phyloP scores from a whole-genome alignment of 1,284 basidiomycete species.

The Sporisorium exsertum region DNA sequence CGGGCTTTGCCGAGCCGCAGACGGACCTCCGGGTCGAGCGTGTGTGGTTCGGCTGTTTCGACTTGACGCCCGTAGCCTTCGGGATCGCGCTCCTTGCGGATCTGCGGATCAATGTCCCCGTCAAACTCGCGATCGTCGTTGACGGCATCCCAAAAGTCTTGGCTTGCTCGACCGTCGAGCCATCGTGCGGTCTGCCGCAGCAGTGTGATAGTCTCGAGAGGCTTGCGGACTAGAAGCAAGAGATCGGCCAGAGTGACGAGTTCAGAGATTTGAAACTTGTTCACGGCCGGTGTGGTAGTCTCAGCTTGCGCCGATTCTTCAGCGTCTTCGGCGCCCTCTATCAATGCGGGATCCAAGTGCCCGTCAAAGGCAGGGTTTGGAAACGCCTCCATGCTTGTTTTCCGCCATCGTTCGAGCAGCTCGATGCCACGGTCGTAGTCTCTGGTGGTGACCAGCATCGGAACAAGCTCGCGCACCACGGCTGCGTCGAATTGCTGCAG shows the following conservation, averaged over 20 bases:
- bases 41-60: conserved; percentile 72
- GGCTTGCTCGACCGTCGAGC: conserved; percentile 83
- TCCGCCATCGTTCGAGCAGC: conserved; percentile 77
- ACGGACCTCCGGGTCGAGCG: conserved; percentile 82
- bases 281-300: conserved; percentile 8
- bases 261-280: conserved; percentile 69
- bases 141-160: conserved; percentile 80
- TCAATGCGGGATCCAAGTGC: conserved; percentile 30
- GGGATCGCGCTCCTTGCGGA: conserved; percentile 56
- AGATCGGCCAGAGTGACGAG: conserved; percentile 84
- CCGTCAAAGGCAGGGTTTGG: conserved; percentile 52
- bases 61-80: conserved; percentile 65
- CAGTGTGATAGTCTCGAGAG: conserved; percentile 78
- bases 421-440: conserved; percentile 77
- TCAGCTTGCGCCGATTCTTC: background rate
- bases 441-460: conserved; percentile 79
- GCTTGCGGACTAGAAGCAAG: conserved; percentile 78
- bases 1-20: conserved; percentile 87
- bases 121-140: conserved; percentile 88
- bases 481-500: conserved; percentile 83
- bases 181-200: conserved; percentile 85
- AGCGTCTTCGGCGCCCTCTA: conserved; percentile 6
- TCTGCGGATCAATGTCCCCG: conserved; percentile 60
- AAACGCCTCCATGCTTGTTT: conserved; percentile 68
- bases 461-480: conserved; percentile 82